Evolutionary conservation across 305 asterid species (phyloP), one percentile per base, ranked within the genome.

Genomic region (Fraxinus ornus): DNA sequence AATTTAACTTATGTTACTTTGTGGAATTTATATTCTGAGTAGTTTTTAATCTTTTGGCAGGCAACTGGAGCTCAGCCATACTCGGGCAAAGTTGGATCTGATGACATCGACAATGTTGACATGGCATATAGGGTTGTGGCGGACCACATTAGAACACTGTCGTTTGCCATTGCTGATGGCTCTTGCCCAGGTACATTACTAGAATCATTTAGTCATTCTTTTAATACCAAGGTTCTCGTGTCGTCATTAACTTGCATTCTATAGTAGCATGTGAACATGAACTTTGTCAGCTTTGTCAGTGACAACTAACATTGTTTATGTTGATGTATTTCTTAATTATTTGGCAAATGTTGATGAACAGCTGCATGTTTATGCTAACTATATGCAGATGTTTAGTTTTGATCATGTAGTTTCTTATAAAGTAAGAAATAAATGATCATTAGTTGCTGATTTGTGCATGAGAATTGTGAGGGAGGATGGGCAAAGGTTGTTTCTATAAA

Each of bases 101-200:
- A 96, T 84, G 99, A 96, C 37, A 89, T 86, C 64, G 97, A 94
- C 86, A 91, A 88, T 5, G 80, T 91, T 86, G 99, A 96, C 86
- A 96, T 96, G 97, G 99, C 99, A 77, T 96, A 94, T 86, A 91
- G 98, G 89, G 98, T 96, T 84, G 97, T 96, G 74, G 97, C 99
- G 64, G 99, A 96, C 84, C 99, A 96, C 85, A 94, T 96, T 72
- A 88, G 99, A 85, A 96, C 99, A 41, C 93, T 96, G 80, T 93
- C 99, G 39, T 87, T 96, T 86, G 99, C 99, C 81, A 94, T 96
- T 87, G 99, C 99, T 86, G 99, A 96, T 91, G 99, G 99, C 64
- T 93, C 98, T 85, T 89, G 92, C 73, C 99, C 99, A 90, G 98
- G 99, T 95, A 74, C 84, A 75, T 71, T 79, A 74, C 83, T 83